Base-by-base conservation (phyloP, 208 protist species). In the Crithidia brevicula region DNA sequence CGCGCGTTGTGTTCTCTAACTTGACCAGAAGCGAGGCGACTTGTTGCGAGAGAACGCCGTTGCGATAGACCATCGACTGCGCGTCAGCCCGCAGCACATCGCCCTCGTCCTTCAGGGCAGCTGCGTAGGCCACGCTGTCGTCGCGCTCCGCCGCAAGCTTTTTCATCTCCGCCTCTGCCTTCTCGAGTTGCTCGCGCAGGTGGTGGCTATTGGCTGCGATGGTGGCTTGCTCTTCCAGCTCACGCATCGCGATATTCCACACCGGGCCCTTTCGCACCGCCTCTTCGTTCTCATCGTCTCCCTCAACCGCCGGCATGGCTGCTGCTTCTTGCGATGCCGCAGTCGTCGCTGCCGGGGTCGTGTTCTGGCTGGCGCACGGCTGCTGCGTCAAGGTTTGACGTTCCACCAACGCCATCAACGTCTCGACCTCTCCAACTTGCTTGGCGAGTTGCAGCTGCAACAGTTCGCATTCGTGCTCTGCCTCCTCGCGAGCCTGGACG, bases 21-120 rank as follows among this genome's bases (percentile, higher is more conserved):
- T 81, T 77, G 27, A 85, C 82, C 7, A 93, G 61, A 22, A 93
- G 69, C 7, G 88, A 93, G 25, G 78, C 69, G 23, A 93, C 71
- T 40, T 93, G 88, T 64, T 93, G 85, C 0, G 82, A 80, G n/a
- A 93, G 79, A 2, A 93, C 83, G 28, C 58, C 56, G 71, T 91
- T 93, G n/a, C 85, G 82, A 53, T 83, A 93, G 20, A 68, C 66
- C 69, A 93, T 50, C 15, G 81, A 67, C 73, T 89, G 78, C 52
- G 82, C 77, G 42, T 93, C 88, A 9, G 54, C 56, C 4, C 82
- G 76, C 13, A 91, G 62, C 11, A 67, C 69, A n/a, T 74, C 69
- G 47, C 81, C 72, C 28, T 86, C 83, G 0, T 71, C 67, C 47
- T 75, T 78, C 16, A 91, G 49, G 1, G 46, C 68, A 4, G 71